These are phyloP conservation scores for Penicillium sp. DNA, from an alignment of 2,329 filamentous ascomycete species.

Conservation along the genomic window DNA sequence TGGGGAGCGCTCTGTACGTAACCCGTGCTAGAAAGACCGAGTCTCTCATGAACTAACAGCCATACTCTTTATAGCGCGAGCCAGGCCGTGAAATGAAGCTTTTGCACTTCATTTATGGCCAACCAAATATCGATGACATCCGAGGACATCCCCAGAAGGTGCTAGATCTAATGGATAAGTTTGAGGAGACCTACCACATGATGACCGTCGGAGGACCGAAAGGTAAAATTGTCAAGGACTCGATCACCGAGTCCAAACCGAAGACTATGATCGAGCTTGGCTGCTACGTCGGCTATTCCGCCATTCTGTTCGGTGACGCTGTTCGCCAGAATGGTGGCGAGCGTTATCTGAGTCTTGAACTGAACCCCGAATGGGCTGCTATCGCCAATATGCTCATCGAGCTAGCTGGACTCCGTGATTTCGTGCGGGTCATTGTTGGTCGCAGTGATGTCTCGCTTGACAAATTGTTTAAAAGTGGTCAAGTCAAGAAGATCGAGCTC, in stretches of 20 bases:
- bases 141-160: slow-evolving; percentile 63
- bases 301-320: slow-evolving; percentile 69
- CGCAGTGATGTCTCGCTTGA: slow-evolving; percentile 64
- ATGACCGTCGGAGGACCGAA: slow-evolving; percentile 81
- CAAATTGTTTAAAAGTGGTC: slow-evolving; percentile 55
- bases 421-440: slow-evolving; percentile 70
- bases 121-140: slow-evolving; percentile 61
- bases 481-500: slow-evolving; percentile 62
- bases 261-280: slow-evolving; percentile 73
- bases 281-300: slow-evolving; percentile 79
- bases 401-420: slow-evolving; percentile 68
- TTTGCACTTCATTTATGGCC: slow-evolving; percentile 65
- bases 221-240: slow-evolving; percentile 65
- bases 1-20: slow-evolving; percentile 11
- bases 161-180: slow-evolving; percentile 69
- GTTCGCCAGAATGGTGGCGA: slow-evolving; percentile 62
- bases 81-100: slow-evolving; percentile 74
- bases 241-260: slow-evolving; percentile 67
- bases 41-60: neutral
- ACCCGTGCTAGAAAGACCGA: neutral
- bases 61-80: slow-evolving; percentile 39
- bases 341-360: slow-evolving; percentile 69
- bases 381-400: slow-evolving; percentile 68
- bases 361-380: slow-evolving; percentile 70
- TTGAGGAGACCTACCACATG: slow-evolving; percentile 63